A percentile compares a stretch with the other conserved stretches of the same genome.
Conservation (phyloP, 2,329 filamentous ascomycete species). For the Exophiala dermatitidis region DNA sequence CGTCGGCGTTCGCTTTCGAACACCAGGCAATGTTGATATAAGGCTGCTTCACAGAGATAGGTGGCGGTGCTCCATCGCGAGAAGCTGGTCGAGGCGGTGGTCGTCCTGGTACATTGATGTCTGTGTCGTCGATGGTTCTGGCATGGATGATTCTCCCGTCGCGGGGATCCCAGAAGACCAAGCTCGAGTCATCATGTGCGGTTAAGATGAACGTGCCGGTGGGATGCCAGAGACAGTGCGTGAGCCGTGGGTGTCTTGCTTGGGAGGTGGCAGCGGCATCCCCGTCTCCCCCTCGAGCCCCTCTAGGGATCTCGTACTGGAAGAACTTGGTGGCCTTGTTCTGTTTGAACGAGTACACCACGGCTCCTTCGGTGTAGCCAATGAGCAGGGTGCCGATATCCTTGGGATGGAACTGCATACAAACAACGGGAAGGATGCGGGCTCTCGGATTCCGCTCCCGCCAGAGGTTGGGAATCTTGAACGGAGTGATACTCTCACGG, state of each 20-base stretch:
- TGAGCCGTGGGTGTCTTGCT: slow-evolving; percentile 64
- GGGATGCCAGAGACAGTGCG: slow-evolving; percentile 87
- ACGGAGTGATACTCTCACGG: slow-evolving; percentile 64
- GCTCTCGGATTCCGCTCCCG: slow-evolving; percentile 61
- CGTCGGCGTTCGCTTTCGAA: slow-evolving; percentile 86
- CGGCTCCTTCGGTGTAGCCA: slow-evolving; percentile 81
- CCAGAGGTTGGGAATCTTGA: slow-evolving; percentile 86
- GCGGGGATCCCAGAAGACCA: slow-evolving; percentile 91
- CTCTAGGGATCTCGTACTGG: slow-evolving; percentile 70
- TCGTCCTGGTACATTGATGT: slow-evolving; percentile 61
- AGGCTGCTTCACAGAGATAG: slow-evolving; percentile 59
- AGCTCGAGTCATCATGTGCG: slow-evolving; percentile 79
- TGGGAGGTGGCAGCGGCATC: slow-evolving; percentile 53
- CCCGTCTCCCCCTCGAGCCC: slow-evolving; percentile 70
- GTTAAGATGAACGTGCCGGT: slow-evolving; percentile 85
- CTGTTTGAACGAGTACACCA: slow-evolving; percentile 91
- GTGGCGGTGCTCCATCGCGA: slow-evolving; percentile 34
- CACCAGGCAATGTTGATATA: slow-evolving; percentile 83
- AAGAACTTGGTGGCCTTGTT: slow-evolving; percentile 71
- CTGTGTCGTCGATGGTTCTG: slow-evolving; percentile 65
- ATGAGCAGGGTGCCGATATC: slow-evolving; percentile 89
- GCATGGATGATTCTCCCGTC: slow-evolving; percentile 80
- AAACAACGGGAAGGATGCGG: slow-evolving; percentile 60
- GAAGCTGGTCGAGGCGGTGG: slow-evolving; percentile 38
- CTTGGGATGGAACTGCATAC: slow-evolving; percentile 76